These are phyloP conservation scores for Ascosphaera pollenicola DNA, from an alignment of 2,329 filamentous ascomycete species.

Conservation along the genomic window DNA sequence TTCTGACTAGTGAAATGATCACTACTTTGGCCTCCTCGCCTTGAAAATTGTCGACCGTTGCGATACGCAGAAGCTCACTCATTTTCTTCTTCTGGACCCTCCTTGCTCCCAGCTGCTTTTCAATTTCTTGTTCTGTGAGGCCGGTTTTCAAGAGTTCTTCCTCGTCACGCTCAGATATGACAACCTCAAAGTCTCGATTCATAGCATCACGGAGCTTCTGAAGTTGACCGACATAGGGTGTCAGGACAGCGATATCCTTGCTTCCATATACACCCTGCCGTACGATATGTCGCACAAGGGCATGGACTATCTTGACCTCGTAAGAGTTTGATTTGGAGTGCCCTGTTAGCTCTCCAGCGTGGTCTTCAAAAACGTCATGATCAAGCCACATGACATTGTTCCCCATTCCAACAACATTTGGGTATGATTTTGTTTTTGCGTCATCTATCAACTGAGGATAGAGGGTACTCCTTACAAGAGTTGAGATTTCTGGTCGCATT, in stretches of 20 bases:
- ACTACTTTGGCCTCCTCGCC: constrained; percentile 16
- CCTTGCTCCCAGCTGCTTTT: constrained; percentile 4
- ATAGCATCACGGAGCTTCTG: constrained; percentile 22
- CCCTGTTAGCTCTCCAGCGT: constrained; percentile 26
- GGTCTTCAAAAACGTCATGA: constrained; percentile 33
- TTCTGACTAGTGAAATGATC: constrained; percentile 13
- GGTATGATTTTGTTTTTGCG: constrained; percentile 24
- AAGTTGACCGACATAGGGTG: constrained; percentile 34
- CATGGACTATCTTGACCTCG: constrained; percentile 44
- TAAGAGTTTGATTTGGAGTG: constrained; percentile 40
- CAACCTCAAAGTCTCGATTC: constrained; percentile 31
- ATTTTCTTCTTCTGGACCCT: constrained; percentile 6
- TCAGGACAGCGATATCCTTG: constrained; percentile 47
- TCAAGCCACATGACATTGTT: constrained; percentile 44
- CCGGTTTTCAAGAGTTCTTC: constrained; percentile 28
- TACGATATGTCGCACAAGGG: constrained; percentile 40
- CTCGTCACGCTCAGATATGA: constrained; percentile 39
- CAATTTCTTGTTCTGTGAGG: constrained; percentile 10
- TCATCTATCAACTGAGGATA: constrained; percentile 41
- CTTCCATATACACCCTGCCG: constrained; percentile 42
- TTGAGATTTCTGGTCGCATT: constrained; percentile 46
- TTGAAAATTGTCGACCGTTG: constrained; percentile 15
- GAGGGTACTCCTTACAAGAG: constrained; percentile 32
- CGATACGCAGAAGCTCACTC: constrained; percentile 9
- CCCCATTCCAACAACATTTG: constrained; percentile 32